phyloP scores from a whole-genome alignment of 345 rosid species.

The Carallia brachiata region DNA sequence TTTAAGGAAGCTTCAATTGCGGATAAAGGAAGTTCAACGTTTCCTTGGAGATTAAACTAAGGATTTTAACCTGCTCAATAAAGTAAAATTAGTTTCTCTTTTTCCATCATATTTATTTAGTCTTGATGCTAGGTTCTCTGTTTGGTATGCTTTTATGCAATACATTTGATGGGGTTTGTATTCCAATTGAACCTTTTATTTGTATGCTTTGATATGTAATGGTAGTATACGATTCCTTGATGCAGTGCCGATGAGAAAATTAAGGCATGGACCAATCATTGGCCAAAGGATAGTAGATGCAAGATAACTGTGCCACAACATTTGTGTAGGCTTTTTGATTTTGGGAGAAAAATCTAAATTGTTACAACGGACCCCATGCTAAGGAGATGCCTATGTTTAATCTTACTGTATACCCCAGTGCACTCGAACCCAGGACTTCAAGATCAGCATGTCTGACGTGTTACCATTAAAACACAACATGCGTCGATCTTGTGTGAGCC shows the following conservation, averaged over 20 bases:
- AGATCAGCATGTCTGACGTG: too few relatives aligned
- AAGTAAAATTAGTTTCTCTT: conserved; percentile 38
- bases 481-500: conserved; percentile 57
- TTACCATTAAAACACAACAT: too few relatives aligned
- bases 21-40: conserved; percentile 20
- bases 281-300: conserved; percentile 78
- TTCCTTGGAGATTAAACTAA: conserved; percentile 69
- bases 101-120: neutral
- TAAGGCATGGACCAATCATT: conserved; percentile 87
- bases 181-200: neutral
- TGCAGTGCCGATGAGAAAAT: conserved; percentile 13
- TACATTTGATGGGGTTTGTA: neutral
- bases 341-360: too few relatives aligned
- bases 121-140: neutral
- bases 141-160: neutral
- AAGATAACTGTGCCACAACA: conserved; percentile 67
- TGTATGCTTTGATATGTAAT: neutral
- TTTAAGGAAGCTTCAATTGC: conserved; percentile 75
- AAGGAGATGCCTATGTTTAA: too few relatives aligned
- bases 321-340: too few relatives aligned
- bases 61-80: conserved; percentile 75
- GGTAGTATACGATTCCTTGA: conserved; percentile 2
- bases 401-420: too few relatives aligned
- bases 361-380: too few relatives aligned
- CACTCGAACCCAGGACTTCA: too few relatives aligned